A percentile compares a stretch with the other conserved stretches of the same genome.
Evolutionary conservation across 1,284 basidiomycete genomes (phyloP).

Genomic region (Microbotryum scabiosae): DNA sequence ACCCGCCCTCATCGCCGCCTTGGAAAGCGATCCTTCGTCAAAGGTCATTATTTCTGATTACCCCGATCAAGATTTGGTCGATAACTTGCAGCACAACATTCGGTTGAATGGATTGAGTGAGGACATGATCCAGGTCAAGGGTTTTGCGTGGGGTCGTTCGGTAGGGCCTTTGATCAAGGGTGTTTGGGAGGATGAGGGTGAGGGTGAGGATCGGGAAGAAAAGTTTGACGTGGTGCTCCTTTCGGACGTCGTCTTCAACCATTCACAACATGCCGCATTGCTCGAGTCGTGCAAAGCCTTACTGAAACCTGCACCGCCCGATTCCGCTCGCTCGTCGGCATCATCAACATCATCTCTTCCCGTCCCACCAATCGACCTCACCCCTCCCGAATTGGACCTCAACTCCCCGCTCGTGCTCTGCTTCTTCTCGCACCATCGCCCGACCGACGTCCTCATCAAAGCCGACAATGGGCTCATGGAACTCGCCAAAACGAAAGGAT

Average conservation of each 20-base stretch:
- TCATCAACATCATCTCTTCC: not conserved
- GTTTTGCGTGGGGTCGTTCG: no score
- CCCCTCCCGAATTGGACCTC: slow-evolving; percentile 24
- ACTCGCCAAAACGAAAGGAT: slow-evolving; percentile 58
- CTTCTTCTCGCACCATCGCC: slow-evolving; percentile 72
- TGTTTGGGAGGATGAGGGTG: not conserved
- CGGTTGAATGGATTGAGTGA: slow-evolving; percentile 44
- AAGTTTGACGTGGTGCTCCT: slow-evolving; percentile 75
- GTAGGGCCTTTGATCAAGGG: not conserved
- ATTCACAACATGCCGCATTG: slow-evolving; percentile 67
- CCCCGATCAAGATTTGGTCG: slow-evolving; percentile 68
- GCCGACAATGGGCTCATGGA: slow-evolving; percentile 75
- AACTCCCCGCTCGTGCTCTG: slow-evolving; percentile 59
- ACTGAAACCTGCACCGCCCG: slow-evolving; percentile 22
- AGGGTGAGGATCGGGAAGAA: not conserved
- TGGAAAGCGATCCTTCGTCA: slow-evolving; percentile 49
- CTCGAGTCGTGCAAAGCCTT: slow-evolving; percentile 61
- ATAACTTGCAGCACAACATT: slow-evolving; percentile 69
- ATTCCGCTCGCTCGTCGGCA: slow-evolving; percentile 8
- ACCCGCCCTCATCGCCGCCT: slow-evolving; percentile 64
- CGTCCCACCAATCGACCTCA: not conserved
- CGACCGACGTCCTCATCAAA: slow-evolving; percentile 51
- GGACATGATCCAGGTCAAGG: no score
- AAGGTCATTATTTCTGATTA: slow-evolving; percentile 85
- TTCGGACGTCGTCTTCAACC: slow-evolving; percentile 80